Evolutionary conservation across 2,329 filamentous ascomycete genomes (phyloP).

Genomic region (Blastomyces silverae): DNA sequence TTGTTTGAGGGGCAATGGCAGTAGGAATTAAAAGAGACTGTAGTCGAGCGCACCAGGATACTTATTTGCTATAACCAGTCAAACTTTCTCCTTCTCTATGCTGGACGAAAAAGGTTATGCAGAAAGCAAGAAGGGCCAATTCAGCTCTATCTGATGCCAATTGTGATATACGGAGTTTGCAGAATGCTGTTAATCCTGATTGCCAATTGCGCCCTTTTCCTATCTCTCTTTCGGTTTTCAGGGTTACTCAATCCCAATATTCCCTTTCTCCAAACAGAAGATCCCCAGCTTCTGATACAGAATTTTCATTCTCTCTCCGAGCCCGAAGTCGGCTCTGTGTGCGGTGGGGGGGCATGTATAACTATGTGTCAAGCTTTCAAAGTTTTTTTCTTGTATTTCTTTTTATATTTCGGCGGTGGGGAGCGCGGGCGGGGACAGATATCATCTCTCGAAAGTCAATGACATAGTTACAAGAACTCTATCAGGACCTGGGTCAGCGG

Average conservation of each 20-base stretch:
- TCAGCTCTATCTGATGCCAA: background rate
- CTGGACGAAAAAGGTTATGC: background rate
- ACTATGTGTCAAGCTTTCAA: background rate
- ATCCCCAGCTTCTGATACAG: no score
- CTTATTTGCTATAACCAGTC: background rate
- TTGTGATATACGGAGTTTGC: background rate
- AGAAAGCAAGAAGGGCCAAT: background rate
- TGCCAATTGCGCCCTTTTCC: background rate
- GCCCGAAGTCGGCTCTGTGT: background rate
- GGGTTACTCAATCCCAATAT: background rate
- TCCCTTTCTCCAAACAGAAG: background rate
- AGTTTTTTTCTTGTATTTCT: background rate
- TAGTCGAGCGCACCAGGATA: no score
- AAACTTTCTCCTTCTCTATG: background rate
- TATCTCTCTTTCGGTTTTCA: background rate
- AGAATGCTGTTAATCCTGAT: background rate
- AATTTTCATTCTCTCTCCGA: background rate
- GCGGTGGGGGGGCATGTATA: background rate
- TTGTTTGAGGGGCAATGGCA: background rate
- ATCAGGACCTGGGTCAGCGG: no score
- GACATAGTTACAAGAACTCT: background rate
- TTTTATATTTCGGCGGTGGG: background rate
- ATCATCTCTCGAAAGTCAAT: background rate
- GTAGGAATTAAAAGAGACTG: no score
- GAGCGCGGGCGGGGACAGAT: no score